These are phyloP conservation scores for Trichoderma sp. DNA, from an alignment of 2,329 filamentous ascomycete species.

Conservation along the genomic window DNA sequence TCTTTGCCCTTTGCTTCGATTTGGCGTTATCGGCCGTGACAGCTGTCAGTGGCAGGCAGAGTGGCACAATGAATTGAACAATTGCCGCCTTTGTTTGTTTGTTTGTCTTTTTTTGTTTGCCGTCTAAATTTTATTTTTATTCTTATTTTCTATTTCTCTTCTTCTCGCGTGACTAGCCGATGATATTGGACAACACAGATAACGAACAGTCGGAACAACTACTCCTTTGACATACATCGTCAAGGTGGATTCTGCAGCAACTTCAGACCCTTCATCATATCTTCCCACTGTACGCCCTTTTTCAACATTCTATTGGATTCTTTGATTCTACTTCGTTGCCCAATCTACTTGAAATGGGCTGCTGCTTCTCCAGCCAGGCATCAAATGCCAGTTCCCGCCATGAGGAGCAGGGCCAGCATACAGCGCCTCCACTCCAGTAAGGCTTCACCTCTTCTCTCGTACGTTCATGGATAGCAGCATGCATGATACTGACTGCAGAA, in stretches of 20 bases:
- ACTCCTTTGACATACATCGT: background rate
- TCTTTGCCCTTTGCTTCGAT: background rate
- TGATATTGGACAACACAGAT: background rate
- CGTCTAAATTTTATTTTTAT: background rate
- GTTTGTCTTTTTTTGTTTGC: background rate
- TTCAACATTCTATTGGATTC: background rate
- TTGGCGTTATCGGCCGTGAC: conserved; percentile 4
- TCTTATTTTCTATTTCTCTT: no score
- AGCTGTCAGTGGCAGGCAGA: conserved; percentile 13
- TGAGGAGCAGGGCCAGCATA: background rate
- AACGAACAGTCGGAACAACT: background rate
- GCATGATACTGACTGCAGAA: background rate
- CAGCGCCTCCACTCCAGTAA: conserved; percentile 11
- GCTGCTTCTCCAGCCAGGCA: conserved; percentile 22
- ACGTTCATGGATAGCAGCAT: background rate
- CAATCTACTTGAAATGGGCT: conserved; percentile 18
- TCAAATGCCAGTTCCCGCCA: conserved; percentile 5
- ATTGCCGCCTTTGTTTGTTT: conserved; percentile 12
- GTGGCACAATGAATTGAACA: conserved; percentile 16
- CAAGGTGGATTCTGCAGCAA: background rate
- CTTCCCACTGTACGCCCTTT: background rate
- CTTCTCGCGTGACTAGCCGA: background rate
- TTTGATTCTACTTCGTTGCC: background rate
- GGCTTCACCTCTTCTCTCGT: background rate
- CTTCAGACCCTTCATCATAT: background rate